Conservation (phyloP, 2,329 filamentous ascomycete species). For the Diaporthe longicolla region DNA sequence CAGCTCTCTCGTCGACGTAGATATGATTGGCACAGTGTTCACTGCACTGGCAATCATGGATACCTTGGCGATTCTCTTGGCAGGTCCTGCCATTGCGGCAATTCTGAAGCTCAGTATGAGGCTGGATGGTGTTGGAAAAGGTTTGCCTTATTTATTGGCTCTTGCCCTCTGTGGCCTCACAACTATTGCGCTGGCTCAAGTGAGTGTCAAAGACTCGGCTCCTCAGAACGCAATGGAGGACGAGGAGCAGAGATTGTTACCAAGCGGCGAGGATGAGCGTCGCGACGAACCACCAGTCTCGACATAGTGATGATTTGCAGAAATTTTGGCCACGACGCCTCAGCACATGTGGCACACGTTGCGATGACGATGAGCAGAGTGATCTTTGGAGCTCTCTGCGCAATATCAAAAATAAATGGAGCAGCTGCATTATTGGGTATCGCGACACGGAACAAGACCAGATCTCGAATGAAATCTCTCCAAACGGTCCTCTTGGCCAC, state of each 20-base stretch:
- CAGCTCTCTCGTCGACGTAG: conserved; percentile 11
- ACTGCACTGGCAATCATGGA: conserved; percentile 18
- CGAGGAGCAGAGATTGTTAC: not conserved
- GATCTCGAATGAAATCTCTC: not conserved
- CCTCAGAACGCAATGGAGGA: not conserved
- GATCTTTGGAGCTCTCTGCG: not conserved
- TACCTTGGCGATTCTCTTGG: conserved; percentile 7
- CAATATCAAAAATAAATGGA: not conserved
- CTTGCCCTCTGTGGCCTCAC: not conserved
- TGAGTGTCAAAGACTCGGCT: not conserved
- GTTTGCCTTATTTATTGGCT: not conserved
- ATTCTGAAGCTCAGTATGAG: conserved; percentile 9
- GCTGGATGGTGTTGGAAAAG: not conserved
- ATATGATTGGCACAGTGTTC: conserved; percentile 19
- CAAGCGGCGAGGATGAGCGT: not conserved
- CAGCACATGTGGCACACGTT: not conserved
- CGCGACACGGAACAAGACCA: not conserved
- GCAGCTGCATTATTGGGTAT: conserved; percentile 6
- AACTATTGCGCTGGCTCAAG: not conserved
- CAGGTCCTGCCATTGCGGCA: not conserved
- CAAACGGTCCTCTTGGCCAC: not conserved
- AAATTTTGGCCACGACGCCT: too few relatives aligned
- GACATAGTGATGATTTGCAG: not conserved
- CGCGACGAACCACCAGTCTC: not conserved
- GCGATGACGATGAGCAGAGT: not conserved